These are phyloP conservation scores for Capillidium rhysosporum DNA, from an alignment of 371 early-diverging fungal genomes.

Conservation along the genomic window DNA sequence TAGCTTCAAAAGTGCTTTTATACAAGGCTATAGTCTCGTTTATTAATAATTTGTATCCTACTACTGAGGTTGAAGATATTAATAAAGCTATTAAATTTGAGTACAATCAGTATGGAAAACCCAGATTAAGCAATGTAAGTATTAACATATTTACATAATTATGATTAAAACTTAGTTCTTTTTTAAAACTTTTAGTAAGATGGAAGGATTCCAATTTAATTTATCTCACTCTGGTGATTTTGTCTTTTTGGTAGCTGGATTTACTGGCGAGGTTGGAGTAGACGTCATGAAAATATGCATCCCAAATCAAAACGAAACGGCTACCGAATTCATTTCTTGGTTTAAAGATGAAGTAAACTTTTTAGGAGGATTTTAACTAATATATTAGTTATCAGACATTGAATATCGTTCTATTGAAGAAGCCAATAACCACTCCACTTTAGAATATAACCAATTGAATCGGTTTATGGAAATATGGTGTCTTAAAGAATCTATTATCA, in stretches of 20 bases:
- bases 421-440: background rate
- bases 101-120: too few relatives aligned
- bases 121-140: too few relatives aligned
- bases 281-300: conserved; percentile 22
- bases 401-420: background rate
- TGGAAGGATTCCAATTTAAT: conserved; percentile 20
- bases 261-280: conserved; percentile 19
- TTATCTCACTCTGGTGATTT: conserved; percentile 41
- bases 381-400: background rate
- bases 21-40: too few relatives aligned
- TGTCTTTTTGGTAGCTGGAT: conserved; percentile 23
- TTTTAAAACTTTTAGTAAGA: background rate
- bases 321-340: background rate
- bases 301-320: conserved; percentile 6
- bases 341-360: conserved; percentile 4
- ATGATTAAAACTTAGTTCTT: too few relatives aligned
- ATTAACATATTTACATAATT: too few relatives aligned
- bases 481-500: conserved; percentile 1
- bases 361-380: background rate
- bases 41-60: too few relatives aligned
- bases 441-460: background rate
- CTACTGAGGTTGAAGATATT: too few relatives aligned
- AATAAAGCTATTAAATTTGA: too few relatives aligned
- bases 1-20: too few relatives aligned
- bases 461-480: conserved; percentile 6